Conservation (phyloP, 2,329 filamentous ascomycete genomes). For the Drechslerella stenobrocha region DNA sequence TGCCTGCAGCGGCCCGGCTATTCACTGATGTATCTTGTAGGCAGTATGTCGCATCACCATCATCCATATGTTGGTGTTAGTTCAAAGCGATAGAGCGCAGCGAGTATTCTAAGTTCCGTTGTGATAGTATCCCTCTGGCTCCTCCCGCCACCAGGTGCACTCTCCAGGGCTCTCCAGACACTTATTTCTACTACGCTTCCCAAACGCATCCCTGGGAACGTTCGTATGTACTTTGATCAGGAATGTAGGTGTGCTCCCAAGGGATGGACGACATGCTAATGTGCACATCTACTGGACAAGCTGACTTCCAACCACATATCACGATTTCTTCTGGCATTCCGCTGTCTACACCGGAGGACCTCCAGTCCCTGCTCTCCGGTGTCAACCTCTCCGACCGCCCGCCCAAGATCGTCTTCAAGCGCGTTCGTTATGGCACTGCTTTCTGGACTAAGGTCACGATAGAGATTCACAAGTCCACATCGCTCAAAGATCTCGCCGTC, state of each 20-base stretch:
- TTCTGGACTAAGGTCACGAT: constrained; percentile 51
- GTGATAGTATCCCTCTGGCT: constrained; percentile 51
- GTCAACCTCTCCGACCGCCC: constrained; percentile 15
- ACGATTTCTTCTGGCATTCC: constrained; percentile 50
- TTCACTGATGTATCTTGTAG: constrained; percentile 12
- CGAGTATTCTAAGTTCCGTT: neutral
- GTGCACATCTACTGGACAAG: constrained; percentile 3
- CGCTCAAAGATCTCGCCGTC: constrained; percentile 47
- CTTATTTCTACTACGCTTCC: constrained; percentile 50
- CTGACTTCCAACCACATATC: constrained; percentile 51
- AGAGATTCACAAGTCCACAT: constrained; percentile 47
- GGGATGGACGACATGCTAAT: neutral
- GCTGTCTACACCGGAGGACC: constrained; percentile 16
- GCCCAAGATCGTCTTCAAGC: constrained; percentile 45
- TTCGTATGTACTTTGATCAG: constrained; percentile 24
- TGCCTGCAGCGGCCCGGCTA: too few species aligned
- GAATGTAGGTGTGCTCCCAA: neutral
- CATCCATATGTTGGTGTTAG: neutral
- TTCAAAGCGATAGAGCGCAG: neutral
- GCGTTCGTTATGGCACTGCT: constrained; percentile 49
- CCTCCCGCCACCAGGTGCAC: constrained; percentile 37
- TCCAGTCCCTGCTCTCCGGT: constrained; percentile 31
- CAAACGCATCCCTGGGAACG: constrained; percentile 38
- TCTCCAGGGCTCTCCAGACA: constrained; percentile 27
- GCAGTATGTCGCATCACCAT: constrained; percentile 19